These are phyloP conservation scores for Diaporthe citrichinensis DNA, from an alignment of 2,329 filamentous ascomycete genomes.

Conservation along the genomic window DNA sequence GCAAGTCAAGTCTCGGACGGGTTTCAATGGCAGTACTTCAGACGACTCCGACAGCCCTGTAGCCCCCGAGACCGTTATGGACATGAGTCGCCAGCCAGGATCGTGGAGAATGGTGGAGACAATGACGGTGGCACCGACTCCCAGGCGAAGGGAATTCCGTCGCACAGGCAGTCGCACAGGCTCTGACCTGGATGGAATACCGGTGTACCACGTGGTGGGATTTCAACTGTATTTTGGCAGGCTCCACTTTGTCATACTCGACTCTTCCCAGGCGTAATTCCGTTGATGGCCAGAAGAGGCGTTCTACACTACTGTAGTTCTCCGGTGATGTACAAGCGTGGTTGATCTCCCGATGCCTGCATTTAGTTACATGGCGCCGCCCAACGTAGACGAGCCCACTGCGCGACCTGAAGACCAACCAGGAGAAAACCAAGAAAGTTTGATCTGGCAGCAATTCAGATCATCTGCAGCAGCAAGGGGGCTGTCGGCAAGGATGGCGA, in stretches of 20 bases:
- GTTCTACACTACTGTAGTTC: too few species aligned
- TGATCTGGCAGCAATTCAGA: conserved; percentile 10
- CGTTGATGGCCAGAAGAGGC: not conserved
- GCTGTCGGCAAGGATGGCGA: conserved; percentile 19
- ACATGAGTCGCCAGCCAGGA: conserved; percentile 20
- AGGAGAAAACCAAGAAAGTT: not conserved
- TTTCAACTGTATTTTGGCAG: not conserved
- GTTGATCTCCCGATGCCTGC: conserved; percentile 1
- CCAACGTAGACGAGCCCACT: not conserved
- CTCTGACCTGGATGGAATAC: not conserved
- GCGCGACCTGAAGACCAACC: not conserved
- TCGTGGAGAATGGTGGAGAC: conserved; percentile 26
- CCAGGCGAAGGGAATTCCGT: not conserved
- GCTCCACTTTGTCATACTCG: not conserved
- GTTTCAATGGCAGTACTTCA: conserved; percentile 19
- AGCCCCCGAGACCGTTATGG: not conserved
- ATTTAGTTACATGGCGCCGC: not conserved
- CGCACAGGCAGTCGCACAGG: conserved; percentile 2
- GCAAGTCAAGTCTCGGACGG: conserved; percentile 15
- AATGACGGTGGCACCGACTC: conserved; percentile 13
- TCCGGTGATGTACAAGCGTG: not conserved
- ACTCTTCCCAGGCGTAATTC: not conserved
- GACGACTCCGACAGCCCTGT: conserved; percentile 14
- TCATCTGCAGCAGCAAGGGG: conserved; percentile 18
- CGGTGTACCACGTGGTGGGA: conserved; percentile 16